A percentile compares a stretch with the other conserved stretches of the same genome.
Conservation (phyloP, 2,329 filamentous ascomycete species). For the Epichloe bromicola region DNA sequence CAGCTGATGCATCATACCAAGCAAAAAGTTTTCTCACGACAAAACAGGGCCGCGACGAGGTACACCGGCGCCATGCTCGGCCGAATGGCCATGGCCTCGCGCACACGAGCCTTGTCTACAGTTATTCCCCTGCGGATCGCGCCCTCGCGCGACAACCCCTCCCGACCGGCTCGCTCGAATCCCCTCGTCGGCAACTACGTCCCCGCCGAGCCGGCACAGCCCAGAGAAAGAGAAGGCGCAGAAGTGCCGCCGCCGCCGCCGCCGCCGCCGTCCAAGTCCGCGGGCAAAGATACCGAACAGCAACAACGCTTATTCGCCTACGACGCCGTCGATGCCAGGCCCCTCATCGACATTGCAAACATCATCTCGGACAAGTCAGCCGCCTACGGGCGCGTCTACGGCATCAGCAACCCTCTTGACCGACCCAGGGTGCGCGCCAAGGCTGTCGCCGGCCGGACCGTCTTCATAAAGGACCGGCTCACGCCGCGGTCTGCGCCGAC, state of each 20-base stretch:
- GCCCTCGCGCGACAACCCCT: conserved; percentile 6
- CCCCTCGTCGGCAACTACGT: conserved; percentile 19
- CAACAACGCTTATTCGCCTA: conserved; percentile 1
- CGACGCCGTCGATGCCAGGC: conserved; percentile 9
- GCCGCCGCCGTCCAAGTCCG: not conserved
- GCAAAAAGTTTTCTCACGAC: not conserved
- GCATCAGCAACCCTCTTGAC: conserved; percentile 12
- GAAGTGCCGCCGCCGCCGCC: conserved; percentile 11
- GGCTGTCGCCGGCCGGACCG: conserved; percentile 24
- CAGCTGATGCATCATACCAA: not conserved
- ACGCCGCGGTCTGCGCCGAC: conserved; percentile 22
- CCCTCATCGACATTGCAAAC: conserved; percentile 20
- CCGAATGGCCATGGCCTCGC: conserved; percentile 14
- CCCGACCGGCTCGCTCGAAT: conserved; percentile 12
- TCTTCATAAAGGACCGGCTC: conserved; percentile 22
- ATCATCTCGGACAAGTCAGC: conserved; percentile 21
- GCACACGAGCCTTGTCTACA: conserved; percentile 20
- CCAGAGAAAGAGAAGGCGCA: not conserved
- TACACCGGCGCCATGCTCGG: conserved; percentile 19
- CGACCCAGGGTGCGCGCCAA: conserved; percentile 18
- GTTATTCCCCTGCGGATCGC: conserved; percentile 15
- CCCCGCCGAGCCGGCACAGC: conserved; percentile 7
- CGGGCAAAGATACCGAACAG: not conserved
- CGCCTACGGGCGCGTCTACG: conserved; percentile 11
- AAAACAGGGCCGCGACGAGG: conserved; percentile 15